Conservation (phyloP, 139 green algal genomes). For the Micromonas pusilla region DNA sequence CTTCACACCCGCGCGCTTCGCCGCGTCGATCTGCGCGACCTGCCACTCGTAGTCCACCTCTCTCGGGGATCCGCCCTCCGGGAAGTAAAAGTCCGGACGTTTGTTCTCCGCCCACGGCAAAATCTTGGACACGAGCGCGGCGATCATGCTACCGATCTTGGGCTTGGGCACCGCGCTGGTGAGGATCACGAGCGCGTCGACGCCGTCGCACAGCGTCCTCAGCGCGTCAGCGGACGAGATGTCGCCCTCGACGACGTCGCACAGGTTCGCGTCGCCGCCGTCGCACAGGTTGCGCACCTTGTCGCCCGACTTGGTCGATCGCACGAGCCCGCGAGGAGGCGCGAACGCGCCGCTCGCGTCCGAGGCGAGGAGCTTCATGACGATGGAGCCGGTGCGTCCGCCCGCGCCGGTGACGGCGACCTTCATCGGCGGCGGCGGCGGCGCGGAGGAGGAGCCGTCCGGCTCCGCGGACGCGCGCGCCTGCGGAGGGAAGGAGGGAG, state of each 20-base stretch:
- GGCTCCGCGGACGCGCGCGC: background rate
- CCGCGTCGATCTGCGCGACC: slow-evolving; percentile 37
- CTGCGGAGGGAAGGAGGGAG: background rate
- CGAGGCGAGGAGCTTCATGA: slow-evolving; percentile 25
- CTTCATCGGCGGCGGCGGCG: background rate
- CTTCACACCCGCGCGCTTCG: slow-evolving; percentile 1
- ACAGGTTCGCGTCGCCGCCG: background rate
- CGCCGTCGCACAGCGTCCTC: background rate
- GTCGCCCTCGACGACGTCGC: slow-evolving; percentile 25
- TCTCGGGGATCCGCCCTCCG: slow-evolving; percentile 18
- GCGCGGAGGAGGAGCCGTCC: background rate
- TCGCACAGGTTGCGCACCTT: background rate
- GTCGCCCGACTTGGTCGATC: slow-evolving; percentile 20
- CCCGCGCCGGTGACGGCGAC: slow-evolving; percentile 28
- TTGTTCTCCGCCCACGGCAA: slow-evolving; percentile 2
- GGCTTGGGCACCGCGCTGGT: slow-evolving; percentile 22
- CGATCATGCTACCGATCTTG: slow-evolving; percentile 18
- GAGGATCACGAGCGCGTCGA: slow-evolving; percentile 18
- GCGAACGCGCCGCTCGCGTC: background rate
- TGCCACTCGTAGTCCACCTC: slow-evolving; percentile 33
- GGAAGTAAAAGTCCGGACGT: slow-evolving; percentile 27
- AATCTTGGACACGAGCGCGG: slow-evolving; percentile 26
- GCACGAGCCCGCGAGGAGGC: slow-evolving; percentile 4
- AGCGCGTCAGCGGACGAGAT: background rate
- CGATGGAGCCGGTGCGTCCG: slow-evolving; percentile 26